These are phyloP conservation scores for Bassia scoparia DNA, from an alignment of 148 eudicot genomes.

Conservation along the genomic window DNA sequence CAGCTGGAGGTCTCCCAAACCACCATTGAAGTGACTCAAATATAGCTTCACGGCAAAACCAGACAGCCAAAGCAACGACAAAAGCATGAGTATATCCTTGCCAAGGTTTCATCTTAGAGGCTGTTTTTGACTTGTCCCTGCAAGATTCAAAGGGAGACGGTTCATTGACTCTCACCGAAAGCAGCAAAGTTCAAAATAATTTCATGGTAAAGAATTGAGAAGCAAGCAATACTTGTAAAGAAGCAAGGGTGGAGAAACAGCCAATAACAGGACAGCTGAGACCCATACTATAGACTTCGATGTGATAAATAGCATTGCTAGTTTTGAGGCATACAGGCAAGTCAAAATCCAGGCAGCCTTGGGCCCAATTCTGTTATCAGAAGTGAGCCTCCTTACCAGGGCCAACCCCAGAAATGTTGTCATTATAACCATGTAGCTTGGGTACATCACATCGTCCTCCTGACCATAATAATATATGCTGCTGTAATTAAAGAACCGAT, in stretches of 20 bases:
- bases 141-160: slow-evolving; percentile 21
- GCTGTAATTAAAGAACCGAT: slow-evolving; percentile 79
- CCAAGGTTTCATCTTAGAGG: slow-evolving; percentile 93
- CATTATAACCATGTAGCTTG: slow-evolving; percentile 83
- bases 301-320: slow-evolving; percentile 76
- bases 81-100: slow-evolving; percentile 84
- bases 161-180: slow-evolving; percentile 21
- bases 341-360: slow-evolving; percentile 81
- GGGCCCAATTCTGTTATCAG: slow-evolving; percentile 69
- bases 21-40: slow-evolving; percentile 99
- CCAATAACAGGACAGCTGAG: slow-evolving; percentile 76
- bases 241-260: slow-evolving; percentile 91
- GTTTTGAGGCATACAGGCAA: slow-evolving; percentile 81
- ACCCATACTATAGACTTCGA: slow-evolving; percentile 88
- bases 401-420: slow-evolving; percentile 84
- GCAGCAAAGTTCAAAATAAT: not conserved
- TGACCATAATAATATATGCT: slow-evolving; percentile 79
- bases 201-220: slow-evolving; percentile 18
- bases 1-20: slow-evolving; percentile 92
- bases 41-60: slow-evolving; percentile 96
- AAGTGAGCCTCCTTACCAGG: slow-evolving; percentile 73
- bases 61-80: slow-evolving; percentile 82
- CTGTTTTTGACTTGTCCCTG: slow-evolving; percentile 80
- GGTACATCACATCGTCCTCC: slow-evolving; percentile 96
- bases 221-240: slow-evolving; percentile 65